These are phyloP conservation scores for Eucalyptus erythrocorys DNA, from an alignment of 345 rosid genomes.

Conservation along the genomic window DNA sequence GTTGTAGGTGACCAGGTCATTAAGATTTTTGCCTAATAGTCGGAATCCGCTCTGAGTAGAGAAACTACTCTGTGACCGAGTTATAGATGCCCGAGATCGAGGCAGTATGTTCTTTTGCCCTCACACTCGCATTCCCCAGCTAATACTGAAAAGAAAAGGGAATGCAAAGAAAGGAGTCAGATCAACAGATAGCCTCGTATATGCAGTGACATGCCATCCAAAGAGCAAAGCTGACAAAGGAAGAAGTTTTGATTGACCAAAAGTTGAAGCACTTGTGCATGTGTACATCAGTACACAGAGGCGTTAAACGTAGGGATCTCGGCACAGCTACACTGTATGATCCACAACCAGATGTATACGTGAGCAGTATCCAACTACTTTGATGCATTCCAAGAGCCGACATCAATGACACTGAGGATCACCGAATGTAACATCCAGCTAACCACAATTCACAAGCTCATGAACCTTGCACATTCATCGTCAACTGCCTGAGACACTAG, in stretches of 20 bases:
- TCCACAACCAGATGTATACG: background rate
- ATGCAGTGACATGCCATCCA: background rate
- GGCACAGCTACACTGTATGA: background rate
- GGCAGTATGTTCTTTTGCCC: background rate
- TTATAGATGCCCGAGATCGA: background rate
- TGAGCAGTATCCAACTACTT: background rate
- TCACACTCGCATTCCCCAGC: background rate
- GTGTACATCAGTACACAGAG: background rate
- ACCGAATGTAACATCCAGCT: background rate
- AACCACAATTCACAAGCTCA: background rate
- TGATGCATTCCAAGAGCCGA: background rate
- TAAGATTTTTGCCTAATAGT: background rate
- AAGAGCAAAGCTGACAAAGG: background rate
- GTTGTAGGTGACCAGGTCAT: background rate
- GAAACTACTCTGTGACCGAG: background rate
- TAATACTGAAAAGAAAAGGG: background rate
- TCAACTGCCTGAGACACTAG: background rate
- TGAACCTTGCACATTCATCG: no score
- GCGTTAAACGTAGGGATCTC: background rate
- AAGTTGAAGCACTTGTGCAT: background rate
- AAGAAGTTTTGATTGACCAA: background rate
- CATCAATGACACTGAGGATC: background rate
- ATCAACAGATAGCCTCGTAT: background rate
- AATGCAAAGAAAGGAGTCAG: background rate
- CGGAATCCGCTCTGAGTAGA: background rate